Base-by-base conservation (phyloP, 495 filamentous ascomycete genomes). In the Friedmanniomyces endolithicus region DNA sequence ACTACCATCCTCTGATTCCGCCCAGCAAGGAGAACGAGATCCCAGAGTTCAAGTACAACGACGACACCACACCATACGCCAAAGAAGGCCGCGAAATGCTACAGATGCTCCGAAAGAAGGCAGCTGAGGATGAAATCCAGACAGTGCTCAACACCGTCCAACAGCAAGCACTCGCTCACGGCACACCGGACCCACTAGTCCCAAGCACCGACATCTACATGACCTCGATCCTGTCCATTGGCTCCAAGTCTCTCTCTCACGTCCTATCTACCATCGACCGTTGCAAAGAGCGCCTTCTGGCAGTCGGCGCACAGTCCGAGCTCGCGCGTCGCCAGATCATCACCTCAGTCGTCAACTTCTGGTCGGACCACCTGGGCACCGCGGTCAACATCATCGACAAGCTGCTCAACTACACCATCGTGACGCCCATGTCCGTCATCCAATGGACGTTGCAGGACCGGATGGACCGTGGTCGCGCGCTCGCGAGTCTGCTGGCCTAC, bases 351-450 rank as follows among this genome's bases (percentile, higher is more conserved):
- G 84, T 96, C 74, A 79, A 82, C 14, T 97, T 95, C 72, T 99
- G 92, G 92, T 76, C 77, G 37, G 83, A 90, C 51, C 92, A 97
- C 59, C 88, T 92, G 0, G 92, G 92, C 31, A 82, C 95, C 40
- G 94, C 89, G 29, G 84, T 96, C 63, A 86, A 85, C 62, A 90
- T 99, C 62, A 77, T 97, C 52, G 92, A 99, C 74, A 97, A 95
- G 71, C 76, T 99, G 3, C 83, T 99, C 25, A 99, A 99, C 67
- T 99, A 97, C 73, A 88, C 85, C 34, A 94, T 99, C 57, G 76
- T 99, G 8, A 85, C 80, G 11, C 92, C 92, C 0, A 68, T 78
- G 33, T 80, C 80, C 27, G 89, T 99, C 40, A 75, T 95, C 55
- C 79, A 90, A 64, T 99, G 94, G 94, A 88, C 85, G 1, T 69